Evolutionary conservation across 331 rosid species (phyloP), one percentile per base, ranked within the genome.

Genomic region (Acacia concinna): DNA sequence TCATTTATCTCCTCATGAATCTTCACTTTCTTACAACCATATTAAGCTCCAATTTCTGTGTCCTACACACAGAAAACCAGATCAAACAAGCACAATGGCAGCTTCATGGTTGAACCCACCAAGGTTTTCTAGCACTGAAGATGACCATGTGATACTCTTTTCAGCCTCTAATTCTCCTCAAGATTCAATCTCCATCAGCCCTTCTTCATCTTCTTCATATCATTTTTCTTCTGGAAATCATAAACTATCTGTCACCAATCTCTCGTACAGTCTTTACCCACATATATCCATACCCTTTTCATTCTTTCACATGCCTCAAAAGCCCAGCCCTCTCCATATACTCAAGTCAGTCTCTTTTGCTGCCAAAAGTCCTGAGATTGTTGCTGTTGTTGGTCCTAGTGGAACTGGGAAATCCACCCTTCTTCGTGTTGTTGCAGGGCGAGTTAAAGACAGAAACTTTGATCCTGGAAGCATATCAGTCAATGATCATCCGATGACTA

Each of bases 381-480:
- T 91, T 60, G 97, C 92, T 44, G 74, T 93, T 44, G 96, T 91
- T 78, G 99, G 99, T 35, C 97, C 97, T 8, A 92, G 99, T 69
- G 97, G 99, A 73, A 91, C 99, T 0, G 97, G 99, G 8, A 95
- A 95, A 77, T 92, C 99, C 27, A 91, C 97, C 5, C 92, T 95
- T 69, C 89, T 93, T 25, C 78, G 87, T 35, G 79, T 92, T 57
- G 74, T 92, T 5, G 83, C 97, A 0, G 96, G 98, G 6, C 65
- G 98, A 75, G 86, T 88, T 1, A 76, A 87, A 41, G 84, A 81
- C 2, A 79, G 52, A 57, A 79, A 89, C 5, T 91, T 93, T 14
- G 83, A 90, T 68, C 82, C 96, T 0, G 79, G 83, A 52, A 79
- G 81, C 21, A 80, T 95, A 41, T 85, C 87, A 17, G 81, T 91